Evolutionary conservation across 805 yeast species (phyloP).

Genomic region (Wickerhamomyces rabaulensis): DNA sequence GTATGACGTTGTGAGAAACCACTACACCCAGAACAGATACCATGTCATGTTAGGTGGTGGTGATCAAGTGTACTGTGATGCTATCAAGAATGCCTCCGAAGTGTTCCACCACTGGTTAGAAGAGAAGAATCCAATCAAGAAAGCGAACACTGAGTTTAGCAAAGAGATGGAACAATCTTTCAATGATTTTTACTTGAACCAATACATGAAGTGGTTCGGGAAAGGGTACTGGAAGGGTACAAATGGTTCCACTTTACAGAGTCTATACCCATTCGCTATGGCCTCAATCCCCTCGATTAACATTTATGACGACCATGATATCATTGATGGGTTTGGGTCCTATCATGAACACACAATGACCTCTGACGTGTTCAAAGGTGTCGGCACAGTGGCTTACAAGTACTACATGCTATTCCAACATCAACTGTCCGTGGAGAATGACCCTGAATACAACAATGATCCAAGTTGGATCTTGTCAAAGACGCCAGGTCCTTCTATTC

Average conservation of each 20-base stretch:
- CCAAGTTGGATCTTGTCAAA: slow-evolving; percentile 60
- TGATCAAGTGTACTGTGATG: slow-evolving; percentile 89
- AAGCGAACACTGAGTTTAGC: slow-evolving; percentile 38
- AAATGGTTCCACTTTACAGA: slow-evolving; percentile 60
- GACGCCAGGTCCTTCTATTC: slow-evolving; percentile 62
- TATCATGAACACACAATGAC: slow-evolving; percentile 73
- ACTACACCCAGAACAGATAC: slow-evolving; percentile 51
- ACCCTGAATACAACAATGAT: slow-evolving; percentile 35
- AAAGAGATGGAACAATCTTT: slow-evolving; percentile 49
- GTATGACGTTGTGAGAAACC: slow-evolving; percentile 76
- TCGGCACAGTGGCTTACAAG: slow-evolving; percentile 77
- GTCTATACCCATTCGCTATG: slow-evolving; percentile 66
- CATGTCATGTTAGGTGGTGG: slow-evolving; percentile 98
- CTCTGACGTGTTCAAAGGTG: slow-evolving; percentile 57
- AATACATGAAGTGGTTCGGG: slow-evolving; percentile 87
- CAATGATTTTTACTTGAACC: slow-evolving; percentile 61
- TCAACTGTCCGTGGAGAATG: slow-evolving; percentile 50
- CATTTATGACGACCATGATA: slow-evolving; percentile 92
- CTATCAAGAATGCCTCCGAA: slow-evolving; percentile 56
- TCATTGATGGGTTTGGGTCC: slow-evolving; percentile 94
- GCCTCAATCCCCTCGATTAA: slow-evolving; percentile 83
- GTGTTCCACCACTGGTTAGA: slow-evolving; percentile 58
- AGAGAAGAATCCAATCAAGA: slow-evolving; percentile 44
- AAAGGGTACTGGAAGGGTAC: slow-evolving; percentile 77
- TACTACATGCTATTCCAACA: slow-evolving; percentile 93